These are phyloP conservation scores for Helicocarpus griseus DNA, from an alignment of 2,329 filamentous ascomycete species.

Conservation along the genomic window DNA sequence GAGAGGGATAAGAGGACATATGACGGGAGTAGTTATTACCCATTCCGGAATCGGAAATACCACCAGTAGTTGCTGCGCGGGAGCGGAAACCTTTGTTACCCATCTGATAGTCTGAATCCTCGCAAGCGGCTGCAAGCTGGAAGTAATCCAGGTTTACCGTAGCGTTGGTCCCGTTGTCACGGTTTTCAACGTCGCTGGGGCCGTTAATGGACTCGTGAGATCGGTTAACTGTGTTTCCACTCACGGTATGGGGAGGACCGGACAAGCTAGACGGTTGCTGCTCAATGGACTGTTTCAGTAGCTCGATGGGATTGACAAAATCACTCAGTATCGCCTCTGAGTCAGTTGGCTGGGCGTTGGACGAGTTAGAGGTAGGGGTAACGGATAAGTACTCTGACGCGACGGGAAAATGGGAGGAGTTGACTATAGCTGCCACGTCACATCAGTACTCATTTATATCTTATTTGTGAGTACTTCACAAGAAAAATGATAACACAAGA, in stretches of 20 bases:
- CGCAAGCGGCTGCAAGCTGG: not conserved
- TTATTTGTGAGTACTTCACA: not conserved
- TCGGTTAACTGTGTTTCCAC: not conserved
- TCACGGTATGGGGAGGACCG: not conserved
- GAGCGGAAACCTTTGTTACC: not conserved
- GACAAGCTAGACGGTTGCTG: not conserved
- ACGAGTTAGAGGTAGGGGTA: not conserved
- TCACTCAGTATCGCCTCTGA: not conserved
- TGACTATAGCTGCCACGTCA: not conserved
- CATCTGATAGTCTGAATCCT: not conserved
- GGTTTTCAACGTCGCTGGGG: not conserved
- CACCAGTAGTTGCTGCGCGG: not conserved
- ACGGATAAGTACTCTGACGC: not conserved
- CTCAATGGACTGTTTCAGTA: not conserved
- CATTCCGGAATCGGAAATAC: not conserved
- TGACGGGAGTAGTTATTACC: not conserved
- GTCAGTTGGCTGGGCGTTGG: not conserved
- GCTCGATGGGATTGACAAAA: not conserved
- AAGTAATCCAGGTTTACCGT: conserved; percentile 1
- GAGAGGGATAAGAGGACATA: not conserved
- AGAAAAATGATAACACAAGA: not conserved
- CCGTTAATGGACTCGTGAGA: not conserved
- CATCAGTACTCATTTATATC: not conserved
- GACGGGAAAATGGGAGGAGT: too few relatives aligned
- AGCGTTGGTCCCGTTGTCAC: not conserved